Conservation (phyloP, 2,329 filamentous ascomycete species). For the Trichoderma pleuroti region DNA sequence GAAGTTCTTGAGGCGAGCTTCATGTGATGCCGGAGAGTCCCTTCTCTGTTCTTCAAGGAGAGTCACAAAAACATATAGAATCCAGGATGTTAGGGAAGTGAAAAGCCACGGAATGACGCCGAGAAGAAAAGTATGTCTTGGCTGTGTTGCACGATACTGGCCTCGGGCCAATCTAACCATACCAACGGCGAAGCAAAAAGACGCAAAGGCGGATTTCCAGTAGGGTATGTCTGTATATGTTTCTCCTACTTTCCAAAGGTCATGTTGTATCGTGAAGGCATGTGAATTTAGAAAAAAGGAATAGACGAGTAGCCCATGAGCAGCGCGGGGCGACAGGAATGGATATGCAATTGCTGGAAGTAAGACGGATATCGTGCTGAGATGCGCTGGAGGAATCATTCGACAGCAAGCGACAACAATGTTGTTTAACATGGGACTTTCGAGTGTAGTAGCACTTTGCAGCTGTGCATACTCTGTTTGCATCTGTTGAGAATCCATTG, state of each 20-base stretch:
- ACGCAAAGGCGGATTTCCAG: too few species aligned
- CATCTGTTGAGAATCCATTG: neutral
- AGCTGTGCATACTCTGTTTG: neutral
- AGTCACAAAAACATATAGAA: neutral
- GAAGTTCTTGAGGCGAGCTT: neutral
- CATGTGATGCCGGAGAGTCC: neutral
- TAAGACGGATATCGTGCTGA: neutral
- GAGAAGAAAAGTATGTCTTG: neutral
- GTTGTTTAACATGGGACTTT: neutral
- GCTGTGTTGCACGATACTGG: neutral
- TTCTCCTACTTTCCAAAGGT: accelerated
- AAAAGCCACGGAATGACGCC: neutral
- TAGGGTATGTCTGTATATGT: neutral
- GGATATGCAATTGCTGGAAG: neutral
- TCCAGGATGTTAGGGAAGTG: neutral
- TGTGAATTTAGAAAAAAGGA: neutral
- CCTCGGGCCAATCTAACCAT: neutral
- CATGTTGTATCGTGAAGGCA: neutral
- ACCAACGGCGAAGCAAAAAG: too few species aligned
- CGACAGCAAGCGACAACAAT: neutral
- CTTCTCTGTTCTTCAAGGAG: neutral
- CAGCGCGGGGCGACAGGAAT: neutral
- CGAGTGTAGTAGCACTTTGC: neutral
- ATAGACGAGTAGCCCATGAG: neutral
- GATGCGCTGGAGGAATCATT: neutral